Base-by-base conservation (phyloP, 345 rosid species). In the Populus alba region DNA sequence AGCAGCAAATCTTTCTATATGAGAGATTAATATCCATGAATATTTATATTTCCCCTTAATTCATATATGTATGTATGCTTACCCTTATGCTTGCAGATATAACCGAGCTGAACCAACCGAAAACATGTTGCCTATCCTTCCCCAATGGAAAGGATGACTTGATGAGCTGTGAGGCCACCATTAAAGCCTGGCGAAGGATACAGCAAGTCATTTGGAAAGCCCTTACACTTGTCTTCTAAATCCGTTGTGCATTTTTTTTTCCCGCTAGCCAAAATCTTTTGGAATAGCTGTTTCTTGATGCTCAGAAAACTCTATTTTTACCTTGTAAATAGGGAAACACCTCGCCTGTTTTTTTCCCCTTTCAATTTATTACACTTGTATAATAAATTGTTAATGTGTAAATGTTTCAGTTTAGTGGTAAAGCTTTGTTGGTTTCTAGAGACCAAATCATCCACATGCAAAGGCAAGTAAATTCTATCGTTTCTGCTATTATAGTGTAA, bases 81-180 rank as follows among this genome's bases (percentile, higher is more conserved):
- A 10, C 31, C 27, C 16, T 39, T 22, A 8, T 5, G 7, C 39
- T 68, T 37, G 75, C 27, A 72, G 75, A 55, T 37, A 27, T 72
- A 49, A 51, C 25, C 11, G 45, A 53, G 65, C 31, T 53, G 63
- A 53, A 49, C 41, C 75, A 18, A 18, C 27, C 43, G 18, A 49
- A 31, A 51, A 7, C 75, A 31, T 72, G 43, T 33, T 31, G 15
- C 29, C n/a, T 43, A 45, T n/a, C 53, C 11, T 70, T 70, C 73
- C 17, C 33, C 18, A 15, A 43, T 27, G 65, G 75, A 17, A 72
- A 51, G 23, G 66, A 72, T 31, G 45, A 33, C 49, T 16, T 51
- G 47, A 53, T 53, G 75, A 72, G 33, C 47, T 72, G 18, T 10
- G 75, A 72, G 41, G 29, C n/a, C 66, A 59, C 76, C 53, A 45